A percentile compares a stretch with the other conserved stretches of the same genome.
Evolutionary conservation across 495 filamentous ascomycete genomes (phyloP).

Genomic region (Ascobolus immersus): DNA sequence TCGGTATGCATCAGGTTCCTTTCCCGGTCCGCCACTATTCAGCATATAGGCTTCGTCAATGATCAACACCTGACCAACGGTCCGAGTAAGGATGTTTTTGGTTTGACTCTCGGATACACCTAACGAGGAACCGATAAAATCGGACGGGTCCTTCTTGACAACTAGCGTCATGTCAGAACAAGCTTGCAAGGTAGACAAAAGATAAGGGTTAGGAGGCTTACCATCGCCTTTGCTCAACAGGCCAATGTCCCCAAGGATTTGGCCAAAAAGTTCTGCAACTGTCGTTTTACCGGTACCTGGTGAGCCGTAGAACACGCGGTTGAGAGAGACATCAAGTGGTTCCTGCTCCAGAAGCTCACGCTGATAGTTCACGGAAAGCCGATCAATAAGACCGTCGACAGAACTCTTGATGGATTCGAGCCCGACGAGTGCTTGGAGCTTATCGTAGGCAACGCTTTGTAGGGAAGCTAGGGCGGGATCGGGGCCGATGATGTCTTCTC

Average conservation of each 20-base stretch:
- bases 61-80: conserved; percentile 42
- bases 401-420: conserved; percentile 36
- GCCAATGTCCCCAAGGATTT: conserved; percentile 33
- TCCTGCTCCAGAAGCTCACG: conserved; percentile 34
- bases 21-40: conserved; percentile 15
- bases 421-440: conserved; percentile 34
- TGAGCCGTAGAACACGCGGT: conserved; percentile 39
- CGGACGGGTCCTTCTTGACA: conserved; percentile 39
- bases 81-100: conserved; percentile 38
- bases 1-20: conserved; percentile 28
- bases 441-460: conserved; percentile 28
- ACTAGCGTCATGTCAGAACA: conserved; percentile 17
- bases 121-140: conserved; percentile 36
- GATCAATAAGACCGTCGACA: conserved; percentile 29
- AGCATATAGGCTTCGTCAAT: conserved; percentile 49
- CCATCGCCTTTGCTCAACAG: conserved; percentile 35
- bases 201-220: conserved; percentile 14
- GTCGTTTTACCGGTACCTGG: conserved; percentile 53
- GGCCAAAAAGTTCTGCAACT: conserved; percentile 43
- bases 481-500: conserved; percentile 40
- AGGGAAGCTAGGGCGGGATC: conserved; percentile 30
- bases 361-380: conserved; percentile 33
- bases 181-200: conserved; percentile 3
- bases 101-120: conserved; percentile 43
- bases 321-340: conserved; percentile 31